Evolutionary conservation across 345 rosid species (phyloP).

Genomic region (Moringa oleifera): DNA sequence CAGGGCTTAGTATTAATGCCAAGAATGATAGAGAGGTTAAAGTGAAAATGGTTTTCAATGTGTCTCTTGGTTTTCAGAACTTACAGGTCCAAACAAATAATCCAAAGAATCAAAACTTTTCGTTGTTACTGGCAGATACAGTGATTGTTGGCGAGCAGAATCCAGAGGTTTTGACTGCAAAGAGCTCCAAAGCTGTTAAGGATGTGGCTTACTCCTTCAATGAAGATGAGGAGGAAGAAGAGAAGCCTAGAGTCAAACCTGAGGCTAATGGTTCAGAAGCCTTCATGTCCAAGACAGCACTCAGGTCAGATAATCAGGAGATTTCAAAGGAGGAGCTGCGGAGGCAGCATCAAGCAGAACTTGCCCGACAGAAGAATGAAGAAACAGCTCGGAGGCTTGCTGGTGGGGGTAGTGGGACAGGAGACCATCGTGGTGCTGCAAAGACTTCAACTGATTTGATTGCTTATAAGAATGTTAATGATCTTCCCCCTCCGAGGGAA

Average conservation of each 20-base stretch:
- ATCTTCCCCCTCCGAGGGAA: conserved; percentile 67
- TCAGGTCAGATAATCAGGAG: conserved; percentile 85
- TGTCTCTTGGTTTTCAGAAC: conserved; percentile 86
- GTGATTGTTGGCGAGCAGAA: conserved; percentile 61
- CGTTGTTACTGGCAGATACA: conserved; percentile 83
- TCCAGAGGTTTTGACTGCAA: conserved; percentile 54
- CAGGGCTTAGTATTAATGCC: conserved; percentile 69
- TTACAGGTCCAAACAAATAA: conserved; percentile 52
- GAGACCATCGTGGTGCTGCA: conserved; percentile 51
- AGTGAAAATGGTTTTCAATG: conserved; percentile 75
- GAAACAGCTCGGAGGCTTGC: conserved; percentile 96
- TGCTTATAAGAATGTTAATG: conserved; percentile 85
- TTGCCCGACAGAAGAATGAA: conserved; percentile 96
- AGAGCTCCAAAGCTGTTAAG: conserved; percentile 70
- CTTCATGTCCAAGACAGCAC: conserved; percentile 60
- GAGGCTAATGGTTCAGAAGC: conserved; percentile 38
- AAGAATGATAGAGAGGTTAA: conserved; percentile 66
- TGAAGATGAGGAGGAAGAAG: conserved; percentile 83
- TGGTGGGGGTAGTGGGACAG: conserved; percentile 56
- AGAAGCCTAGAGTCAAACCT: conserved; percentile 30
- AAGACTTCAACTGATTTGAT: conserved; percentile 64
- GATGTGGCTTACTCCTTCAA: conserved; percentile 89
- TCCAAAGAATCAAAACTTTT: conserved; percentile 58
- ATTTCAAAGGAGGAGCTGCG: conserved; percentile 90
- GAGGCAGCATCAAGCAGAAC: conserved; percentile 98